Evolutionary conservation across 1,284 basidiomycete genomes (phyloP), one percentile per base, ranked within the genome.

Genomic region (Cutaneotrichosporon sp.): DNA sequence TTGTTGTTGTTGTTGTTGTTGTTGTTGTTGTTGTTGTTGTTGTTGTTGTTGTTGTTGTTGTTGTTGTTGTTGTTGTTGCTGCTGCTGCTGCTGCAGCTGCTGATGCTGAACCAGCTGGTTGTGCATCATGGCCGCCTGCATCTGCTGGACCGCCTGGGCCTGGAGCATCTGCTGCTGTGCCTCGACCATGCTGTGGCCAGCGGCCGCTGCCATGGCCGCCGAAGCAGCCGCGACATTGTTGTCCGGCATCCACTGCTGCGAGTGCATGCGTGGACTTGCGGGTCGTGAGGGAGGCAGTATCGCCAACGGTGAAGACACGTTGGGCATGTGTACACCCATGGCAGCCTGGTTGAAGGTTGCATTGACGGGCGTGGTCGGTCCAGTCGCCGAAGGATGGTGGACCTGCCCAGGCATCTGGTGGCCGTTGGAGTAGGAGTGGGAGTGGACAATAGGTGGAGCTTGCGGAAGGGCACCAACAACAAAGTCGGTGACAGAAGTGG

Each of bases 351-450:
- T 64, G 58, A 76, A 76, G 18, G 62, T 66, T 0, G 71, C 69
- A 11, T 66, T 65, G 16, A 74, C 67, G 1, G 74, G 73, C 5
- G 73, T 73, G 31, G 67, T 65, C 8, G 72, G 59, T 7, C 70
- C 42, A 2, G 64, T 38, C 21, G 49, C 18, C 61, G 64, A 50
- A 55, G 42, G 34, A 30, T 55, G 60, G 42, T 74, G 70, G 14
- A 73, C 46, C 65, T 79, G 77, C 58, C 73, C 77, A 7, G 77
- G 74, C 4, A 80, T 63, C 58, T 76, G 75, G 67, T 77, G 75
- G 14, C 73, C 74, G 57, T 80, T 80, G 16, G 80, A 78, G 69
- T 73, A 81, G 4, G 79, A 80, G 62, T 81, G 79, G 9, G 78
- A 76, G 60, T 81, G 78, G 2, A 76, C 68, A 18, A 81, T 36